These are phyloP conservation scores for Corrigiola litoralis DNA, from an alignment of 179 eudicot genomes.

Conservation along the genomic window DNA sequence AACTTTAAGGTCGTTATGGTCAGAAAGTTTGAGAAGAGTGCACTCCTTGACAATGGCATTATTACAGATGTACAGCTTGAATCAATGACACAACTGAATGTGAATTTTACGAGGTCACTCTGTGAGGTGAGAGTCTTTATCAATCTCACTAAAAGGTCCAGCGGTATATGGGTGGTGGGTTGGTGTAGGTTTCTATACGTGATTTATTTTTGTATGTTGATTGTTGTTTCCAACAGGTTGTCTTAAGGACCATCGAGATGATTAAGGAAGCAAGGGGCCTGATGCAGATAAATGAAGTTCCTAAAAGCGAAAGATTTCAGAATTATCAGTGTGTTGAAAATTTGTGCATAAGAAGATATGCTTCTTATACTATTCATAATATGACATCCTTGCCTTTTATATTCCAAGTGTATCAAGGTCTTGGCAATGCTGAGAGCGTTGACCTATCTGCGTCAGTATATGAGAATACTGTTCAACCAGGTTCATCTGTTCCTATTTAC, in stretches of 20 bases:
- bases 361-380: slow-evolving; percentile 81
- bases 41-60: slow-evolving; percentile 43
- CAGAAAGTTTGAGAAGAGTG: slow-evolving; percentile 49
- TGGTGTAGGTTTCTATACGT: not conserved
- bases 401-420: slow-evolving; percentile 56
- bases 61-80: slow-evolving; percentile 49
- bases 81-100: slow-evolving; percentile 62
- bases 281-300: slow-evolving; percentile 31
- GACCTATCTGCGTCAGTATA: slow-evolving; percentile 39
- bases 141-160: not conserved
- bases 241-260: slow-evolving; percentile 68
- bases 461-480: slow-evolving; percentile 52
- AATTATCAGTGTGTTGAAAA: slow-evolving; percentile 40
- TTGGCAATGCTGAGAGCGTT: slow-evolving; percentile 39
- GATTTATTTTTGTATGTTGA: not conserved
- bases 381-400: slow-evolving; percentile 76
- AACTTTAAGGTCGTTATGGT: slow-evolving; percentile 51
- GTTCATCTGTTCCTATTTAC: slow-evolving; percentile 65
- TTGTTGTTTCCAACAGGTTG: slow-evolving; percentile 41
- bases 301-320: slow-evolving; percentile 40
- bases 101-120: slow-evolving; percentile 74
- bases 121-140: slow-evolving; percentile 51
- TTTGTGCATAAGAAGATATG: slow-evolving; percentile 53
- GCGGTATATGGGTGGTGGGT: not conserved
- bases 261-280: slow-evolving; percentile 60